Conservation (phyloP, 1,284 basidiomycete genomes). For the Ceratobasidium sp. region DNA sequence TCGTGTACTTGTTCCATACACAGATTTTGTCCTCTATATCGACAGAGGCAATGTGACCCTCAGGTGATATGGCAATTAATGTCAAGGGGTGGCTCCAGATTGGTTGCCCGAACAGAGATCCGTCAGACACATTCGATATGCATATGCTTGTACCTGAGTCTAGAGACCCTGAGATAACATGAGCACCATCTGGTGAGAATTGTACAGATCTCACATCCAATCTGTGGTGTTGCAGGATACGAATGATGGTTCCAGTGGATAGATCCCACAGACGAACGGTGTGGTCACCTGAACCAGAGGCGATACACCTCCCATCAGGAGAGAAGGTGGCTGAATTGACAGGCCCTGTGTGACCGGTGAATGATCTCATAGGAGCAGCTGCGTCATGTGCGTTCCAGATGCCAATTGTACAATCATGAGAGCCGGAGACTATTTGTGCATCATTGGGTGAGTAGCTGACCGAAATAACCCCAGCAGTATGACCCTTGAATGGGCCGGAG, state of each 20-base stretch:
- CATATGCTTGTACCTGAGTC: no score
- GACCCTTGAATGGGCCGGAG: background rate
- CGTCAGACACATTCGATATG: no score
- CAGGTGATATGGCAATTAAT: no score
- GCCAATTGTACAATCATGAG: background rate
- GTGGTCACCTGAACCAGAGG: background rate
- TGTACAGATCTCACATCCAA: background rate
- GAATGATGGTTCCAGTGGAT: background rate
- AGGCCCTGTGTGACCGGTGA: background rate
- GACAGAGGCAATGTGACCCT: no score
- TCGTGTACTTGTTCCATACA: background rate
- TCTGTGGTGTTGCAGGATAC: background rate
- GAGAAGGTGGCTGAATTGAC: background rate
- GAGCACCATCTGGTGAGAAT: conserved; percentile 3
- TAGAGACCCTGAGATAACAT: conserved; percentile 2
- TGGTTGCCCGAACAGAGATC: no score
- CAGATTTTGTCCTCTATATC: no score
- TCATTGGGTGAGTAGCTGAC: background rate
- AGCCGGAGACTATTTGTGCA: background rate
- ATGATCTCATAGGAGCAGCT: background rate
- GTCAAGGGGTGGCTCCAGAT: no score
- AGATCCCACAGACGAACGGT: conserved; percentile 20
- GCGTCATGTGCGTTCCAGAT: background rate
- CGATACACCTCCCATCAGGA: background rate
- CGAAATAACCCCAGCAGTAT: background rate